Base-by-base conservation (phyloP, 495 filamentous ascomycete species). In the Parmelia sp. region DNA sequence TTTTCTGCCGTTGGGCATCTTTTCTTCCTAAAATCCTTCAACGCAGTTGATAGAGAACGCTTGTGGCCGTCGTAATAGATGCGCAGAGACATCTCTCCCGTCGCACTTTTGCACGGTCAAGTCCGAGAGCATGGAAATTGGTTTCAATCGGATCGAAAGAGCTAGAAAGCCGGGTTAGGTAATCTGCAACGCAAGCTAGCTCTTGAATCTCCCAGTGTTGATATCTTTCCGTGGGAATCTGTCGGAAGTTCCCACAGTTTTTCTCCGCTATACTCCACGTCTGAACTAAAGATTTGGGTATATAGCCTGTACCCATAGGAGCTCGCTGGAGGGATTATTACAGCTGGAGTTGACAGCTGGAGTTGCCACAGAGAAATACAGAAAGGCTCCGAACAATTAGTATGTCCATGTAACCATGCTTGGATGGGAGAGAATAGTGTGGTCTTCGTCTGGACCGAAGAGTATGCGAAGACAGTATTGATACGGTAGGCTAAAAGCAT, bases 301-400 rank as follows among this genome's bases (percentile, higher is more conserved):
- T 49, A 49, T 27, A 49, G 7, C 15, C 27, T 23, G 45, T 49
- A 27, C 45, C 45, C 23, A 15, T 27, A 49, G 23, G 27, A 49
- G 45, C 45, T 11, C 45, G 45, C 45, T 49, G 45, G 27, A 49
- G 45, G n/a, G n/a, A n/a, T n/a, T n/a, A n/a, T n/a, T n/a, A n/a
- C n/a, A n/a, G n/a, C n/a, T n/a, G n/a, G n/a, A n/a, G n/a, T n/a
- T n/a, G n/a, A n/a, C n/a, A n/a, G n/a, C n/a, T n/a, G n/a, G n/a
- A n/a, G n/a, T n/a, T n/a, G n/a, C 10, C 35, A 5, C 35, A 10
- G 10, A 36, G 35, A 5, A 36, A 36, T 36, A 36, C 10, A 36
- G 35, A 36, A 4, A 10, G 5, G 35, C 5, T 36, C 35, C 35
- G 35, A 36, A 36, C 5, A 36, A 10, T 5, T 36, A 4, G 35